Evolutionary conservation across 2,329 filamentous ascomycete species (phyloP), one percentile per base, ranked within the genome.

Genomic region (Aspergillus sp.): DNA sequence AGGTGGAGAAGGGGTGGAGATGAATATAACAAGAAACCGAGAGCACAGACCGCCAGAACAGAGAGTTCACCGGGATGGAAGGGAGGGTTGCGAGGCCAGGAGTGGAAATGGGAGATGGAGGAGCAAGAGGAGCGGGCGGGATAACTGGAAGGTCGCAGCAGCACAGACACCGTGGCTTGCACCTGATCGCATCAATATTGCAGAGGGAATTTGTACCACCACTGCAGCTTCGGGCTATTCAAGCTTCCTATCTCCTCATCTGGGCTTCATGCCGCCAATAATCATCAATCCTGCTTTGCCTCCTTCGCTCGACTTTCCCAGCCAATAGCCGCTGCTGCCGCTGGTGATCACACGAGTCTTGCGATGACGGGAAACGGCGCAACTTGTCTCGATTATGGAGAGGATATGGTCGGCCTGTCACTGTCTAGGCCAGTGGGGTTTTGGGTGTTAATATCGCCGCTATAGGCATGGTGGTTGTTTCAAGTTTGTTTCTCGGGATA

Each of bases 271-370:
- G 45, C 34, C 45, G 30, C 45, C n/a, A 48, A 20, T 17, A 6
- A 19, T 17, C 15, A 15, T 15, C 37, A 40, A 40, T 40, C 37
- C 13, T n/a, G 41, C 46, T 54, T 30, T 30, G 27, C 51, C 51
- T 54, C 44, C 51, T 48, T 54, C 48, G 51, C 42, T 39, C 33
- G 33, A 3, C 7, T 12, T 41, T 24, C 22, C 27, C n/a, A 20
- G 51, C 51, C 51, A 54, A 54, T 54, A 47, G 17, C 51, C 44
- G 51, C 51, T 54, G 44, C 51, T 48, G 51, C 51, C 33, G 51
- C 42, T n/a, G 51, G n/a, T 41, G 44, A 48, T 54, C 51, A 47
- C 39, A 47, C 13, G 40, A 46, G 40, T 34, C 33, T 42, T 42
- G 17, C 11, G 40, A 12, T 20, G 9, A 42, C 40, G 20, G n/a